Conservation (phyloP, 441 rosid genomes). For the Pelargonium citronellum region DNA sequence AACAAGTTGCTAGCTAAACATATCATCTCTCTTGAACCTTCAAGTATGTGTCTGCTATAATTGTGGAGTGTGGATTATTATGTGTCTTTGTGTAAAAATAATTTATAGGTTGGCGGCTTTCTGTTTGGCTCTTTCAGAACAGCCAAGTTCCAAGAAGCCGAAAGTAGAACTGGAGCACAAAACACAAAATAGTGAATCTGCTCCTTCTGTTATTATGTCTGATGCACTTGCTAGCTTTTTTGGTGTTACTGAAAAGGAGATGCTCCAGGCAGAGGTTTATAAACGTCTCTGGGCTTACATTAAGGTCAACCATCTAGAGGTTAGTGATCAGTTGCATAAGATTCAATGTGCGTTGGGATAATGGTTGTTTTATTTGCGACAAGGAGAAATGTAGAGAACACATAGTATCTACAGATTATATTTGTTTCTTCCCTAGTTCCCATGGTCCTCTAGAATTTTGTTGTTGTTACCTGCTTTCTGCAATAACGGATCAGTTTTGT, state of each 20-base stretch:
- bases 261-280: slow-evolving; percentile 39
- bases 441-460: too few species aligned
- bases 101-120: neutral
- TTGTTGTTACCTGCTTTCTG: too few species aligned
- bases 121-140: slow-evolving; percentile 41
- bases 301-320: slow-evolving; percentile 53
- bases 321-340: slow-evolving; percentile 14
- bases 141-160: slow-evolving; percentile 52
- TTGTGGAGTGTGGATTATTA: too few species aligned
- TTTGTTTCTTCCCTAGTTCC: too few species aligned
- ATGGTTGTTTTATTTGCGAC: too few species aligned
- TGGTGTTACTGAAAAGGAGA: slow-evolving; percentile 46
- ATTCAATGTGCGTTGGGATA: too few species aligned
- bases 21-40: slow-evolving; percentile 69
- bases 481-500: too few species aligned
- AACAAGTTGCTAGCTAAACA: slow-evolving; percentile 87
- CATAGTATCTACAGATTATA: too few species aligned
- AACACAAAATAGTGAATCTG: slow-evolving; percentile 35
- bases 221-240: slow-evolving; percentile 60
- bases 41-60: slow-evolving; percentile 38
- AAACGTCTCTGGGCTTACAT: slow-evolving; percentile 58
- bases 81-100: too few species aligned
- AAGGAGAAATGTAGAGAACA: too few species aligned
- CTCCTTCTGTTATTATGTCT: slow-evolving; percentile 39
- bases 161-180: slow-evolving; percentile 52